Evolutionary conservation across 2,329 filamentous ascomycete genomes (phyloP), one percentile per base, ranked within the genome.

Genomic region (Davidsoniella eucalypti): DNA sequence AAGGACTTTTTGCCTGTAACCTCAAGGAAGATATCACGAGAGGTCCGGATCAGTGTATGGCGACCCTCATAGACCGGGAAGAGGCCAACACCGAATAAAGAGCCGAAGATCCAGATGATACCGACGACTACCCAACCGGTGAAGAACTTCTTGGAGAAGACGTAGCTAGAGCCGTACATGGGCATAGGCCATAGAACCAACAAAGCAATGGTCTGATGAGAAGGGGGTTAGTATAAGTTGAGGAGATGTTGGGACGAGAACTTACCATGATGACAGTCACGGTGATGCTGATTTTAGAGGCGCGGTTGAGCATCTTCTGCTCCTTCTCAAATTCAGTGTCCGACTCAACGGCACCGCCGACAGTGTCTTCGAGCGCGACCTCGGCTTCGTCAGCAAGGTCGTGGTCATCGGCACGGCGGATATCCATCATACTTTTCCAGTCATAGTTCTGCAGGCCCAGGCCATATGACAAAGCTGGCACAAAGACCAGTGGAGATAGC

Each of bases 181-280:
- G 87, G 87, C 74, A 94, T 90, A 0, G 88, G 87, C 87, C 87
- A 94, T 14, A 94, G 73, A 2, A 94, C 71, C 0, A 94, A 68
- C 51, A 94, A 69, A 0, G 77, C 72, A 0, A 94, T 54, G 0
- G 85, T 84, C 67, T 57, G 49, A 16, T 0, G 4, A 2, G 21
- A 2, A 5, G 18, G 12, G 26, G 26, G 3, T 16, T 43, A 17
- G 9, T 8, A 21, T 5, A 3, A 2, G 2, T 16, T 14, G 25
- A 26, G 8, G 17, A 8, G 14, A 23, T 5, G 29, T 8, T 4
- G 17, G 5, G 12, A 85, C 69, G 56, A 73, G 63, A 8, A 78
- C 67, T 1, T 80, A 84, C 29, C 60, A 66, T 62, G 25, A 58
- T 55, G 5, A 61, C 43, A 0, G 64, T 64, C n/a, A 59, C 58